Base-by-base conservation (phyloP, 2,329 filamentous ascomycete species). In the Kalmusia sp. region DNA sequence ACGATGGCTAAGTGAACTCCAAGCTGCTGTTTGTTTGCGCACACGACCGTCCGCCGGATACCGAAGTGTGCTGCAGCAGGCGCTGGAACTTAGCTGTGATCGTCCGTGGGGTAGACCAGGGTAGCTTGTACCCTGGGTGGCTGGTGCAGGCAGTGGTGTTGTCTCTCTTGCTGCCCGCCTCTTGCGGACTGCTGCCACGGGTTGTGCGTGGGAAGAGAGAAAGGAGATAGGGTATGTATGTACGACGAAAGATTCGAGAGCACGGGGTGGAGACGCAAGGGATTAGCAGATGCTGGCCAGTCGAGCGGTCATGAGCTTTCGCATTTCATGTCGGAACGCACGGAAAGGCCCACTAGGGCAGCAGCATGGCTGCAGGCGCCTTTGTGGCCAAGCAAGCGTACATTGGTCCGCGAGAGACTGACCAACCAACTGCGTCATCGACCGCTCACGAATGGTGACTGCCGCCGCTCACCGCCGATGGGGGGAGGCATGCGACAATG, bases 71-170 rank as follows among this genome's bases (percentile, higher is more conserved):
- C 17, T 7, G 41, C 34, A 28, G 19, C 28, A 11, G 17, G 28
- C 31, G 40, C 14, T 19, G 25, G 9, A 31, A 31, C 27, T n/a
- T n/a, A 19, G 38, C 0, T 37, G 22, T 22, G 39, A 30, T 14
- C 4, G 14, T 14, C 31, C 28, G 50, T 52, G 44, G 50, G 50
- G 50, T 47, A 24, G 34, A 39, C 50, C 39, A 52, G 50, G 50
- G 50, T 52, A 48, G 50, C 35, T 41, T 9, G 14, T 19, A 50
- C 38, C 37, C 48, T 35, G 21, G 50, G 24, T 25, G 25, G 14
- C 34, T n/a, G n/a, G 27, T 35, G 11, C 15, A 44, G 17, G 35
- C 27, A 31, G 27, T 34, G 37, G 9, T 49, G 47, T 41, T 28
- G 45, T 38, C 45, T 38, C 45, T 38, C 45, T 35, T 6, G 30